Conservation (phyloP, 129 eudicot species). For the Helianthus tuberosus region DNA sequence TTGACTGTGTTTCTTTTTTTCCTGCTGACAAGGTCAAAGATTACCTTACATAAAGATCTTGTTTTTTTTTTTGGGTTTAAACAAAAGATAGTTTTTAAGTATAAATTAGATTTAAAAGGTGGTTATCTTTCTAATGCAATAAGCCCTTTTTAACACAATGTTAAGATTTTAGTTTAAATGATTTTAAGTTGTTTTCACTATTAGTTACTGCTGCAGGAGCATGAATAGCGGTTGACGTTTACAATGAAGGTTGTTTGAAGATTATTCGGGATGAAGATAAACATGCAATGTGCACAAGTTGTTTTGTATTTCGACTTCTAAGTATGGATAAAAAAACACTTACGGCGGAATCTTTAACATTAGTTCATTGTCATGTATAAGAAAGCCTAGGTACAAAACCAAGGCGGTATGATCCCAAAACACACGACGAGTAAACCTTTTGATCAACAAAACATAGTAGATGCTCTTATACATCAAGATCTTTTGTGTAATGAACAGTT, state of each 20-base stretch:
- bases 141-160: neutral
- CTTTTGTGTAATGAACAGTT: too few relatives aligned
- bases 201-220: conserved; percentile 30
- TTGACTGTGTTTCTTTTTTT: too few relatives aligned
- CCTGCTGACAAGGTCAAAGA: neutral
- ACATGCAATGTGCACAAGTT: conserved; percentile 17
- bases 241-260: neutral
- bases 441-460: neutral
- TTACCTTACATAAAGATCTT: neutral
- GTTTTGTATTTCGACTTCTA: neutral
- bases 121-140: neutral
- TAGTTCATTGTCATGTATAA: conserved; percentile 27
- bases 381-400: conserved; percentile 3
- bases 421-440: neutral
- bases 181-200: neutral
- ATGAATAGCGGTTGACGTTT: conserved; percentile 24
- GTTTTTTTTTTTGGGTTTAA: neutral
- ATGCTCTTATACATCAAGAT: too few relatives aligned
- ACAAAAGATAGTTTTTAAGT: neutral
- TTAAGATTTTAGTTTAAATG: neutral
- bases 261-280: conserved; percentile 4
- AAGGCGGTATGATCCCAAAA: neutral
- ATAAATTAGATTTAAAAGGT: neutral
- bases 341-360: conserved; percentile 4
- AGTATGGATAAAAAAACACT: neutral